Evolutionary conservation across 2,329 filamentous ascomycete genomes (phyloP).

Genomic region (Trichoderma lentiforme): DNA sequence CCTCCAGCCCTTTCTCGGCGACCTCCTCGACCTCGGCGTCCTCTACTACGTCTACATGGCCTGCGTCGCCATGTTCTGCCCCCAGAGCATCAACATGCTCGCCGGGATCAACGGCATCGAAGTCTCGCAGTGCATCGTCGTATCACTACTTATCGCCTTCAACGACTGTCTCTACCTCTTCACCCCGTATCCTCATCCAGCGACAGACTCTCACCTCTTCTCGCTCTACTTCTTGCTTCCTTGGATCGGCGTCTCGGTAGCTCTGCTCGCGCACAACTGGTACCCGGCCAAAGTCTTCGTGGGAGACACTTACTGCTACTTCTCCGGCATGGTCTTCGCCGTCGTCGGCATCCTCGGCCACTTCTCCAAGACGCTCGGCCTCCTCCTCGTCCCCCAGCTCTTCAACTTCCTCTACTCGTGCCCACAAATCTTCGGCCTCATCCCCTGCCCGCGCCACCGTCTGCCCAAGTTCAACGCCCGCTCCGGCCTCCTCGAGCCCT

Average conservation of each 20-base stretch:
- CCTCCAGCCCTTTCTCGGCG: constrained; percentile 78
- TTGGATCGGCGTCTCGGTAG: constrained; percentile 87
- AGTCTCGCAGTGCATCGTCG: constrained; percentile 87
- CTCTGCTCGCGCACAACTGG: constrained; percentile 89
- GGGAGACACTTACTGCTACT: constrained; percentile 98
- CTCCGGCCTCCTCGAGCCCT: constrained; percentile 82
- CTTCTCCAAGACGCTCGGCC: constrained; percentile 93
- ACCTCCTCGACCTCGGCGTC: constrained; percentile 76
- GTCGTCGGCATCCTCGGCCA: constrained; percentile 95
- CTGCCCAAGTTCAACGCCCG: constrained; percentile 84
- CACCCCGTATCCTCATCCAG: constrained; percentile 82
- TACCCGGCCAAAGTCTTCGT: constrained; percentile 94
- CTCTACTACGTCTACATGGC: constrained; percentile 98
- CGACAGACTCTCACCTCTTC: constrained; percentile 93
- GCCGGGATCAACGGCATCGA: constrained; percentile 99
- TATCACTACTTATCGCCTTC: constrained; percentile 75
- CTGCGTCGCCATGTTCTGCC: constrained; percentile 91
- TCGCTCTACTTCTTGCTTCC: constrained; percentile 92
- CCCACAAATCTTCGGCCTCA: constrained; percentile 83
- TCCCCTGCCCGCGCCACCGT: constrained; percentile 90
- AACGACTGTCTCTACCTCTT: constrained; percentile 89
- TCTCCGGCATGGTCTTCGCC: constrained; percentile 98
- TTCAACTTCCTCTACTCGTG: constrained; percentile 95
- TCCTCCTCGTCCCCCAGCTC: constrained; percentile 88
- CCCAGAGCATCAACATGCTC: constrained; percentile 99